Evolutionary conservation across 148 eudicot genomes (phyloP).

Genomic region (Silene uniflora): DNA sequence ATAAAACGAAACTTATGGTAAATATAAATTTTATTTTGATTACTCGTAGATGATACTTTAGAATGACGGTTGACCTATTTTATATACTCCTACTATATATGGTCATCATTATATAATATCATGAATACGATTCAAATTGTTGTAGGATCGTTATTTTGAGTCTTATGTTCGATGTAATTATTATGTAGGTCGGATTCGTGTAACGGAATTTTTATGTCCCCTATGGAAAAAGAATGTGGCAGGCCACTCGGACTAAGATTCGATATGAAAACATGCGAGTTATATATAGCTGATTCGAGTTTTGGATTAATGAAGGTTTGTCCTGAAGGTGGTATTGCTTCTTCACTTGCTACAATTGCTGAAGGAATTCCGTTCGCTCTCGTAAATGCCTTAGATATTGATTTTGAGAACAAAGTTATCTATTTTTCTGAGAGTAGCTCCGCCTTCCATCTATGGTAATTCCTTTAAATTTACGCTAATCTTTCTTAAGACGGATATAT

Average conservation of each 20-base stretch:
- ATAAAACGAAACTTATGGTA: no score
- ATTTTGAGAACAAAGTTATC: constrained; percentile 2
- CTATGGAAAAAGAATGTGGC: constrained; percentile 12
- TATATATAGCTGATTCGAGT: constrained; percentile 22
- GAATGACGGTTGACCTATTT: no score
- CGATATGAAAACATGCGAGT: constrained; percentile 14
- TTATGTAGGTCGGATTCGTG: constrained; percentile 5
- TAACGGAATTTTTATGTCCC: constrained; percentile 7
- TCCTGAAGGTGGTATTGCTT: constrained; percentile 18
- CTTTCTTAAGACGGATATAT: no score
- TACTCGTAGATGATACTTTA: no score
- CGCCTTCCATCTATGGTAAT: no score
- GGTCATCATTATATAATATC: no score
- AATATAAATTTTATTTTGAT: no score
- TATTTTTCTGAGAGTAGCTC: constrained; percentile 27
- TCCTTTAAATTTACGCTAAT: no score
- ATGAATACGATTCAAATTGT: no score
- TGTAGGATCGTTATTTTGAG: no score
- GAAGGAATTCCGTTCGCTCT: constrained; percentile 23
- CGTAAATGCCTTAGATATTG: constrained; percentile 17
- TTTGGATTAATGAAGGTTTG: constrained; percentile 21
- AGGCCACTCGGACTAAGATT: constrained; percentile 28
- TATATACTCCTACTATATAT: no score
- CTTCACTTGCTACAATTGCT: constrained; percentile 6
- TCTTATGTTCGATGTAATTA: no score